Evolutionary conservation across 2,329 filamentous ascomycete genomes (phyloP), one percentile per base, ranked within the genome.

Genomic region (Cladosporium velox): DNA sequence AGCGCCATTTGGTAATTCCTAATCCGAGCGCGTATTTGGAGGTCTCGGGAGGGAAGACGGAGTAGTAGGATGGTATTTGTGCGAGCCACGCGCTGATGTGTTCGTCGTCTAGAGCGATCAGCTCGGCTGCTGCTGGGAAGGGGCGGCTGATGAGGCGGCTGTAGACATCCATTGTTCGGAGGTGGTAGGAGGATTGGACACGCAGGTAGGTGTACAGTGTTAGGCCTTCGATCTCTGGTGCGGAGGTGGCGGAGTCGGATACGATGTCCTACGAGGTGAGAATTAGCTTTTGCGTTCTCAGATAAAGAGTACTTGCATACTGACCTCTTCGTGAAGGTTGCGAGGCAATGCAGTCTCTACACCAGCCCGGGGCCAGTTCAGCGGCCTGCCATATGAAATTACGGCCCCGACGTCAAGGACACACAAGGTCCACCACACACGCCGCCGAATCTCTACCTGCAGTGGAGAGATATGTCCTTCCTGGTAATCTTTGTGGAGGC

Each of bases 401-500:
- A 52, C 52, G 1, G 61, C 61, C 15, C 61, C 61, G 1, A 64
- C 61, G 26, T 64, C 61, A 34, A 64, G 61, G 12, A 64, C 61
- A 47, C 61, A 64, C 14, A 64, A 35, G 4, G 61, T 64, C 61
- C 61, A 64, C 61, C 61, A 64, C 3, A 64, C 61, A 5, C 61
- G 12, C 32, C 61, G 51, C 15, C 61, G 51, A 4, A 64, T 44
- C 61, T 64, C 61, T 10, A 64, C 49, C 32, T 64, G 61, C 12
- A 64, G 12, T 14, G 61, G 61, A 15, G 61, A 57, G 14, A 57
- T 64, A 12, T 55, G 49, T 24, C 61, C 61, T 34, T 64, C 61
- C 41, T 54, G 61, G 6, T 64, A 64, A 12, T 85, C 82, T n/a
- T 80, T 79, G 67, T 85, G 82, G 3, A 85, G 75, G 0, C 83